Conservation (phyloP, 306 rosid species). For the Citrullus amarus region DNA sequence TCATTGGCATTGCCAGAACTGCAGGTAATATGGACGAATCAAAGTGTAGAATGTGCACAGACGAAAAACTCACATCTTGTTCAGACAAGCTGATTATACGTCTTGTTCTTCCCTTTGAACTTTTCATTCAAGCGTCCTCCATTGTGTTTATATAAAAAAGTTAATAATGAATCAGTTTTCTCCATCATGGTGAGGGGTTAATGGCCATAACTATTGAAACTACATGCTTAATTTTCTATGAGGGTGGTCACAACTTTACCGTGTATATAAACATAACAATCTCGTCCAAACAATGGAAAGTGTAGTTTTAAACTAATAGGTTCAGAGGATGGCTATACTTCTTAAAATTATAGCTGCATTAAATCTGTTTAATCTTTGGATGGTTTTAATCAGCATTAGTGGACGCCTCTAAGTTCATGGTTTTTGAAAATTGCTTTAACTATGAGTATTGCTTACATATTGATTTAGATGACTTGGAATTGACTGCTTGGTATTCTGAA, state of each 20-base stretch:
- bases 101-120: not conserved
- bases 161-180: no score
- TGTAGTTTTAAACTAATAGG: not conserved
- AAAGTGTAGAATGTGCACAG: not conserved
- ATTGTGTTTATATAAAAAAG: not conserved
- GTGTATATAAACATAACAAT: not conserved
- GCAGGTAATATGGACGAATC: constrained; percentile 29
- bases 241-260: not conserved
- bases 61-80: not conserved
- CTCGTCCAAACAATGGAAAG: not conserved
- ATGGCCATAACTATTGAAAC: not conserved
- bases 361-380: not conserved
- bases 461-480: not conserved
- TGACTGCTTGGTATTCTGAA: constrained; percentile 9
- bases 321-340: not conserved
- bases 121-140: not conserved
- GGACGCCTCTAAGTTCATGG: not conserved
- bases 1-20: constrained; percentile 66
- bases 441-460: not conserved
- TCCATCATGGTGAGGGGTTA: not conserved
- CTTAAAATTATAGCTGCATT: not conserved
- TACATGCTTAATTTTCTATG: not conserved
- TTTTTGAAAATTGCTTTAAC: not conserved
- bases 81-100: not conserved
- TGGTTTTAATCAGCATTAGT: not conserved